A percentile compares a stretch with the other conserved stretches of the same genome.
Evolutionary conservation across 148 eudicot genomes (phyloP).

Genomic region (Cornus suecica): DNA sequence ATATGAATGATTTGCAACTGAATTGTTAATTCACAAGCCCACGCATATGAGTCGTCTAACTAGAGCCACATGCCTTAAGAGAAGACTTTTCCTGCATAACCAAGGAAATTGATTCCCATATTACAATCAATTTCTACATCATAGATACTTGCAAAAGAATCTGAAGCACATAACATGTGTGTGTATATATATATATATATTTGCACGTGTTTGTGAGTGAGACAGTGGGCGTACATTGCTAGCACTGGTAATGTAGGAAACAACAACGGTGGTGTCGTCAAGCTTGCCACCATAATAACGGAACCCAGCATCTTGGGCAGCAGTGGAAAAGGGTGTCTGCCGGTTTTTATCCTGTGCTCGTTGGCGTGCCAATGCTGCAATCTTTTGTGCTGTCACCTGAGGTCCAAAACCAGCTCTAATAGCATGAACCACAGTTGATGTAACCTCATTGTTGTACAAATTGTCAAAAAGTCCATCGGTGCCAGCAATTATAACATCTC

Average conservation of each 20-base stretch:
- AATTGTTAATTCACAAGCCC: not conserved
- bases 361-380: constrained; percentile 68
- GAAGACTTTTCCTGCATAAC: constrained; percentile 11
- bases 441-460: constrained; percentile 63
- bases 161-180: not conserved
- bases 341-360: constrained; percentile 58
- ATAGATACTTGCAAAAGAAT: not conserved
- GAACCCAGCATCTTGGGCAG: constrained; percentile 74
- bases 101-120: not conserved
- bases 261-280: constrained; percentile 73
- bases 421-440: constrained; percentile 61
- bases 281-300: constrained; percentile 71
- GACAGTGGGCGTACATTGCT: constrained; percentile 27
- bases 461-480: constrained; percentile 77
- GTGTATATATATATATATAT: not conserved
- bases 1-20: not conserved
- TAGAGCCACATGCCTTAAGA: constrained; percentile 8
- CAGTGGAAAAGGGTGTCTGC: constrained; percentile 69
- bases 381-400: constrained; percentile 63
- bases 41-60: not conserved
- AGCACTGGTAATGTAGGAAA: constrained; percentile 48
- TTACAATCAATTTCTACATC: not conserved
- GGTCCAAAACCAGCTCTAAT: constrained; percentile 57
- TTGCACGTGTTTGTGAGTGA: not conserved
- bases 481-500: constrained; percentile 68